Evolutionary conservation across 106 monocot species (phyloP).

Genomic region (Acorus gramineus): DNA sequence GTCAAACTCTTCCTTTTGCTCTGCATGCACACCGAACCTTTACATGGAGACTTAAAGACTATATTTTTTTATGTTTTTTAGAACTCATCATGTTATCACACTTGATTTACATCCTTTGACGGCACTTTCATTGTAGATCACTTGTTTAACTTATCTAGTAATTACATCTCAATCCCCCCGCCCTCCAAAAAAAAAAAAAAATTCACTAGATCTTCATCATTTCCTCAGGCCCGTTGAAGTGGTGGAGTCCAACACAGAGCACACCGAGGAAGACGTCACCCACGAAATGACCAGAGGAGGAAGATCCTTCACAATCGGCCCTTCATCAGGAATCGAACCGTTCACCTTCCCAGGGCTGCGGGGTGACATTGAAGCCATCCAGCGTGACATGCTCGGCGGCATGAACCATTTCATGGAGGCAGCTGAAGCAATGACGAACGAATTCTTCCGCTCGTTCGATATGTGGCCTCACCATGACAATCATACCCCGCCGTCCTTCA

Average conservation of each 20-base stretch:
- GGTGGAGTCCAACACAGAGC: constrained; percentile 73
- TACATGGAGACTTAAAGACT: too few species aligned
- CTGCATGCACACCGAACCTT: too few species aligned
- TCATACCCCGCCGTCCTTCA: too few species aligned
- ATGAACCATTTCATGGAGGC: constrained; percentile 36
- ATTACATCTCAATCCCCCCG: too few species aligned
- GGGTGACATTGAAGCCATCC: constrained; percentile 51
- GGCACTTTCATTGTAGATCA: too few species aligned
- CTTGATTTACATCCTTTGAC: too few species aligned
- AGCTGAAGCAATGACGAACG: constrained; percentile 50
- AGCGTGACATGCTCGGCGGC: constrained; percentile 33
- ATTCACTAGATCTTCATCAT: background rate
- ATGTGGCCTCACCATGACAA: constrained; percentile 1
- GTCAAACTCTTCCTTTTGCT: too few species aligned
- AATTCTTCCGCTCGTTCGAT: constrained; percentile 34
- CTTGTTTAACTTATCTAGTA: too few species aligned
- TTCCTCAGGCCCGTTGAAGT: constrained; percentile 55
- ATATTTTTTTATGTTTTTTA: too few species aligned
- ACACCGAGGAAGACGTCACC: constrained; percentile 72
- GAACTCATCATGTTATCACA: too few species aligned
- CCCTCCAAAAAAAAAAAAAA: too few species aligned
- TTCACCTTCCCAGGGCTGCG: constrained; percentile 48
- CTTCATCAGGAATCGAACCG: constrained; percentile 4
- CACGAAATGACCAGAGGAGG: constrained; percentile 22
- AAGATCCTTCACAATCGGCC: background rate